Percentiles rank a stretch among this genome's conserved stretches.
phyloP scores from a whole-genome alignment of 257 asterid species.

The Nicotiana undulata region DNA sequence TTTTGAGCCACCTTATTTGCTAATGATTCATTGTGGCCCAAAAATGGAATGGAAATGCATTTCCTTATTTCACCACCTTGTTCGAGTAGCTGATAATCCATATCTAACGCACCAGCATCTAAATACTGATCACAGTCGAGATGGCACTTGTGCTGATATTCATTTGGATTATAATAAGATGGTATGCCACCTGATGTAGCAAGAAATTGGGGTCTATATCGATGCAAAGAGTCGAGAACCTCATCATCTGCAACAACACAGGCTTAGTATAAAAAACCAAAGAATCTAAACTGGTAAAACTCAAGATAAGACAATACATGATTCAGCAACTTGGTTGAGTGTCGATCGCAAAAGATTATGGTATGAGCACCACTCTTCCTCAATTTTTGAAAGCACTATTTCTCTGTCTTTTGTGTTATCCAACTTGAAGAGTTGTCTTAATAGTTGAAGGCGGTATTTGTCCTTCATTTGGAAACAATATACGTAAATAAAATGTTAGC shows the following conservation, averaged over 20 bases:
- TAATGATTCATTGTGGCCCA: slow-evolving; percentile 44
- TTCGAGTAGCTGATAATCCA: slow-evolving; percentile 33
- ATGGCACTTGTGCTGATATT: slow-evolving; percentile 47
- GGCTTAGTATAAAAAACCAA: slow-evolving; percentile 5
- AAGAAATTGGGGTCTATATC: slow-evolving; percentile 68
- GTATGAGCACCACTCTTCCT: slow-evolving; percentile 86
- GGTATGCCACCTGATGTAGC: slow-evolving; percentile 41
- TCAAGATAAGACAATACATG: slow-evolving; percentile 44
- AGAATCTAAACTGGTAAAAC: neutral
- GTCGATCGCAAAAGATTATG: slow-evolving; percentile 82
- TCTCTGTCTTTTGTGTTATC: slow-evolving; percentile 29
- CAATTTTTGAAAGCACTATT: slow-evolving; percentile 30
- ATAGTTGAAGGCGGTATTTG: slow-evolving; percentile 47
- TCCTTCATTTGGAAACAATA: slow-evolving; percentile 46
- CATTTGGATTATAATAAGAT: slow-evolving; percentile 34
- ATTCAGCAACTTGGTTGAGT: slow-evolving; percentile 60
- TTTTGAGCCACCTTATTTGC: slow-evolving; percentile 44
- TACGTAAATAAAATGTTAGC: slow-evolving; percentile 6
- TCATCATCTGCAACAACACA: slow-evolving; percentile 74
- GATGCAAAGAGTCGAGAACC: slow-evolving; percentile 58
- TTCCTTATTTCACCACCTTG: slow-evolving; percentile 30
- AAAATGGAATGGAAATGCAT: slow-evolving; percentile 63
- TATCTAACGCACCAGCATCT: slow-evolving; percentile 27
- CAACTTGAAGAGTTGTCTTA: slow-evolving; percentile 37
- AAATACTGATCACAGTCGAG: slow-evolving; percentile 21